phyloP scores from a whole-genome alignment of 2,329 filamentous ascomycete species.

The Fusarium nematophilum region DNA sequence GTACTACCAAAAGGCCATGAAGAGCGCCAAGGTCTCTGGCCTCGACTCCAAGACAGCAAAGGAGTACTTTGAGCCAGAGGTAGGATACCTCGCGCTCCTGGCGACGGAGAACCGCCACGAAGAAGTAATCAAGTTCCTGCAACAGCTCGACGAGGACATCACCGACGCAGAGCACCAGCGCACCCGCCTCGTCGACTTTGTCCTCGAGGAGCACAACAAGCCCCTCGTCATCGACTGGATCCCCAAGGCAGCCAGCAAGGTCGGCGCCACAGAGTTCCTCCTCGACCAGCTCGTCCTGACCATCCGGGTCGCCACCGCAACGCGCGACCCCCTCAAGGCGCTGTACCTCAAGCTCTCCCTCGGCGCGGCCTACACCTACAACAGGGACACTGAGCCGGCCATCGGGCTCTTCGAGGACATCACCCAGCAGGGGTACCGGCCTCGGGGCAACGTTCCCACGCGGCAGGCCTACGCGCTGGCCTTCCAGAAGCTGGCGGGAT shows the following conservation, averaged over 20 bases:
- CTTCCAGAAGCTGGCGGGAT: constrained; percentile 52
- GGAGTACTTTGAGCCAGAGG: constrained; percentile 53
- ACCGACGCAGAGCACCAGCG: constrained; percentile 39
- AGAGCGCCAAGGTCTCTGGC: constrained; percentile 39
- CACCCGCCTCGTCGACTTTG: constrained; percentile 49
- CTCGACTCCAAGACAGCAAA: constrained; percentile 45
- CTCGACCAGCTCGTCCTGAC: constrained; percentile 46
- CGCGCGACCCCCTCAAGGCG: constrained; percentile 51
- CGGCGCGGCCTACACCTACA: constrained; percentile 50
- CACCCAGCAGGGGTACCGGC: constrained; percentile 52
- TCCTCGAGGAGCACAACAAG: constrained; percentile 50
- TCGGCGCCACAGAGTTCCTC: constrained; percentile 45
- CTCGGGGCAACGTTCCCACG: constrained; percentile 53
- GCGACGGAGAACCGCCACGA: constrained; percentile 51
- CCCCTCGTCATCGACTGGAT: constrained; percentile 53
- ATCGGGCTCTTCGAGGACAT: constrained; percentile 52
- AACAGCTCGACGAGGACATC: constrained; percentile 46
- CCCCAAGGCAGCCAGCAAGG: constrained; percentile 53
- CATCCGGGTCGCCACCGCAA: constrained; percentile 47
- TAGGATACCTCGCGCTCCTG: constrained; percentile 51
- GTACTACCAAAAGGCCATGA: constrained; percentile 53
- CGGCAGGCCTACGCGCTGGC: constrained; percentile 54
- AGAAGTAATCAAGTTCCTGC: constrained; percentile 51
- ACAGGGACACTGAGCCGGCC: constrained; percentile 49
- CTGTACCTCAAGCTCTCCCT: constrained; percentile 53